Conservation (phyloP, 176 grass and related monocot genomes). For the Melocanna baccifera region DNA sequence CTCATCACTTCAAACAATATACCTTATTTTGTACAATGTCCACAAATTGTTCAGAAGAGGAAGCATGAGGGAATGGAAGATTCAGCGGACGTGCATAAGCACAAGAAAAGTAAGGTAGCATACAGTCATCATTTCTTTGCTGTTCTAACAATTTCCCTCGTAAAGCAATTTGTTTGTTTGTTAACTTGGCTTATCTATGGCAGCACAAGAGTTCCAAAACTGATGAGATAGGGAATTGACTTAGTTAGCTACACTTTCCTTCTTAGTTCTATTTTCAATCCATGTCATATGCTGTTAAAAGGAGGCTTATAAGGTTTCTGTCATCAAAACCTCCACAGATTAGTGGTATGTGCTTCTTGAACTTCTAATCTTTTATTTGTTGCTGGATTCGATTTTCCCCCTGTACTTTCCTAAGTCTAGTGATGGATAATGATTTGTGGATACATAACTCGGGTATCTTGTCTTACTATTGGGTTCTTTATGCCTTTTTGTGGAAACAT, state of each 20-base stretch:
- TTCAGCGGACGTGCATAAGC: slow-evolving; percentile 54
- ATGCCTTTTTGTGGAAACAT: background rate
- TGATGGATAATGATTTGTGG: background rate
- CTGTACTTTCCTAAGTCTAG: background rate
- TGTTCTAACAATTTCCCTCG: background rate
- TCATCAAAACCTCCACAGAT: background rate
- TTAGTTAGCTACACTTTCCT: slow-evolving; percentile 33
- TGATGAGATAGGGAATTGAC: slow-evolving; percentile 48
- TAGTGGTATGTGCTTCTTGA: slow-evolving; percentile 35
- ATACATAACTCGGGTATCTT: background rate
- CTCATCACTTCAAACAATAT: background rate
- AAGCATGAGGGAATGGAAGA: slow-evolving; percentile 60
- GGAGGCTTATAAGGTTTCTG: slow-evolving; percentile 13
- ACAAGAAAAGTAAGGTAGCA: slow-evolving; percentile 74
- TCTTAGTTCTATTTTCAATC: slow-evolving; percentile 18
- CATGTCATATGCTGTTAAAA: slow-evolving; percentile 29
- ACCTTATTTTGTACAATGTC: slow-evolving; percentile 4
- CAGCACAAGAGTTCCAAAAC: slow-evolving; percentile 67
- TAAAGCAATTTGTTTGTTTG: background rate
- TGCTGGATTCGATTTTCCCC: background rate
- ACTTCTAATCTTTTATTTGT: background rate
- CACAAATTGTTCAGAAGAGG: slow-evolving; percentile 44
- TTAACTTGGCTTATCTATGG: slow-evolving; percentile 10
- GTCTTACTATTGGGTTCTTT: background rate
- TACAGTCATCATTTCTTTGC: slow-evolving; percentile 19